Conservation (phyloP, 305 asterid genomes). For the Fraxinus xanthoxyloides region DNA sequence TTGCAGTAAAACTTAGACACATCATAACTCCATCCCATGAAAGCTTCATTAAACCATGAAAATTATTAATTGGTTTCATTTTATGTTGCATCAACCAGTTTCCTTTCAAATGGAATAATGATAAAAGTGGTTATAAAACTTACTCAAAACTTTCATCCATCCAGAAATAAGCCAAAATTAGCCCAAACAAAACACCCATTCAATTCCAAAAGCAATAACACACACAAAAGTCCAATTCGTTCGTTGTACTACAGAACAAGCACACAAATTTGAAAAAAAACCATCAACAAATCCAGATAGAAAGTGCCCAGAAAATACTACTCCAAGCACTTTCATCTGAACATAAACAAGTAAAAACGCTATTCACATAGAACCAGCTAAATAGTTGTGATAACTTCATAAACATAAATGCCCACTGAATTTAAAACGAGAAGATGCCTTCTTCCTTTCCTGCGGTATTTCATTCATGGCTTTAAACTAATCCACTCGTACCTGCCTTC, state of each 20-base stretch:
- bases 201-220: constrained; percentile 17
- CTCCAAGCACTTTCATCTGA: neutral
- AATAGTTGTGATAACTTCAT: constrained; percentile 16
- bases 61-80: neutral
- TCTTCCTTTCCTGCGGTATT: constrained; percentile 25
- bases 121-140: constrained; percentile 7
- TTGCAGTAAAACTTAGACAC: neutral
- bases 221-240: neutral
- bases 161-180: constrained; percentile 24
- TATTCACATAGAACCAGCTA: constrained; percentile 33
- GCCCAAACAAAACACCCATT: constrained; percentile 24
- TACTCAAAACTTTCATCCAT: constrained; percentile 21
- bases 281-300: constrained; percentile 15
- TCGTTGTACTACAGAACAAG: neutral
- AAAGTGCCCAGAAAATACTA: neutral
- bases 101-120: constrained; percentile 19
- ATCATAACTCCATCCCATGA: neutral
- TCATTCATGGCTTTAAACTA: constrained; percentile 51
- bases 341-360: constrained; percentile 39
- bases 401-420: neutral
- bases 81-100: neutral
- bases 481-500: constrained; percentile 82
- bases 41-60: neutral
- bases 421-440: constrained; percentile 31
- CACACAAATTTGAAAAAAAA: constrained; percentile 24